Base-by-base conservation (phyloP, 768 basidiomycete genomes). In the Boletus huronensis region DNA sequence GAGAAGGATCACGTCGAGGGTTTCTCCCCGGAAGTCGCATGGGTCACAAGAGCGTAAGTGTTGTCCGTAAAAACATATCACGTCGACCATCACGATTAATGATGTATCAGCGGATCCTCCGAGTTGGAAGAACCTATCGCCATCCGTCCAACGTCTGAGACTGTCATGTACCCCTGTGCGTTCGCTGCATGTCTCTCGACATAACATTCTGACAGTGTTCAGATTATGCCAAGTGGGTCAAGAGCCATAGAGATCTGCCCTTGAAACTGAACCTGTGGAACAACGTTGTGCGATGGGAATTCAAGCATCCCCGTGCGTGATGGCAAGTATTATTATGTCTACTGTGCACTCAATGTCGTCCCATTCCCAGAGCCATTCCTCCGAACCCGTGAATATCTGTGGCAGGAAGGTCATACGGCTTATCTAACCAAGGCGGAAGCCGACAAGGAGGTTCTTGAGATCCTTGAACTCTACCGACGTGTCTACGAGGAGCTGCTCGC, bases 221-320 rank as follows among this genome's bases (percentile, higher is more conserved):
- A 93, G 93, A 98, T 76, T 99, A 98, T 71, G 87, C 96, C 54
- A 98, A 98, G 75, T 99, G 97, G 97, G 92, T 99, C 70, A 90
- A 94, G 68, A 90, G 88, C 57, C 89, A 99, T 73, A 91, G 97
- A 54, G 97, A 99, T 70, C 85, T 99, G 45, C 97, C 97, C 3
- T 76, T 99, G 64, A 97, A 96, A 72, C 81, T 98, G 44, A 99
- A 98, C 75, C 90, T 98, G 71, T 99, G 97, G 97, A 99, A 99
- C 76, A 93, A 87, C 60, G 94, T 99, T 63, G 97, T 99, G 31
- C 88, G 97, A 54, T 99, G 97, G 97, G 96, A 99, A 72, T 99
- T 99, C 81, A 99, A 99, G 76, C 95, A 95, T 71, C 96, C 96
- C 54, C 95, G 89, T 90, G 57, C 68, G 86, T 63, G 17, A 74